These are phyloP conservation scores for Blastobotrys niveus DNA, from an alignment of 1,139 yeast species.

Conservation along the genomic window DNA sequence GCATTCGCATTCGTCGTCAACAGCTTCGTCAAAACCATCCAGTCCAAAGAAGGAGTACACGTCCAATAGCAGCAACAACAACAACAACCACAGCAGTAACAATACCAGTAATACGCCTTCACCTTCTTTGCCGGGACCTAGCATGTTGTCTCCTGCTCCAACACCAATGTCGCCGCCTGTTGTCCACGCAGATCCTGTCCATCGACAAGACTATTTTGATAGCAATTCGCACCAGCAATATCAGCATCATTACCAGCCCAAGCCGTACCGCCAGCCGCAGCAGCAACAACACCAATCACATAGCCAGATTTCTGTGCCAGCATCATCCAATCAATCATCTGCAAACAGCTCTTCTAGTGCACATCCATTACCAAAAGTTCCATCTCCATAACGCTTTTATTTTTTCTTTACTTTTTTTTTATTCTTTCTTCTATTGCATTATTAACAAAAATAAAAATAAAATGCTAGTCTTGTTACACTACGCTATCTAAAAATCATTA, in stretches of 20 bases:
- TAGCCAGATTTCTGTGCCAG: neutral
- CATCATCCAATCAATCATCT: neutral
- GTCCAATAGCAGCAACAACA: neutral
- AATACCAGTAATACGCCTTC: neutral
- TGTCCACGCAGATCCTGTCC: slow-evolving; percentile 23
- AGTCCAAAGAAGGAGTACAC: slow-evolving; percentile 7
- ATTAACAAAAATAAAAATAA: neutral
- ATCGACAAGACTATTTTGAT: slow-evolving; percentile 12
- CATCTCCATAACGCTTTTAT: slow-evolving; percentile 4
- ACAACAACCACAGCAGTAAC: neutral
- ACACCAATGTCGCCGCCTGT: slow-evolving; percentile 20
- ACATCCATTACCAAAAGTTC: slow-evolving; percentile 13
- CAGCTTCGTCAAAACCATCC: slow-evolving; percentile 3
- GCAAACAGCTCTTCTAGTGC: too few relatives aligned
- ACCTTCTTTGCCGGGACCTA: slow-evolving; percentile 14
- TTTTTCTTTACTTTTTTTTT: neutral
- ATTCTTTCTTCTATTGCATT: neutral
- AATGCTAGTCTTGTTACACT: slow-evolving; percentile 5
- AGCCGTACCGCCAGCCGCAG: neutral
- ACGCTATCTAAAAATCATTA: neutral
- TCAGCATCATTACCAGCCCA: slow-evolving; percentile 1
- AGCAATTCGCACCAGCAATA: neutral
- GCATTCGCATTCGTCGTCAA: neutral
- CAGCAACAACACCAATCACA: neutral
- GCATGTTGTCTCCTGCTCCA: slow-evolving; percentile 19